Percentiles rank a stretch among this genome's conserved stretches.
phyloP scores from a whole-genome alignment of 345 rosid species.

The Psidium friedrichsthalianum region DNA sequence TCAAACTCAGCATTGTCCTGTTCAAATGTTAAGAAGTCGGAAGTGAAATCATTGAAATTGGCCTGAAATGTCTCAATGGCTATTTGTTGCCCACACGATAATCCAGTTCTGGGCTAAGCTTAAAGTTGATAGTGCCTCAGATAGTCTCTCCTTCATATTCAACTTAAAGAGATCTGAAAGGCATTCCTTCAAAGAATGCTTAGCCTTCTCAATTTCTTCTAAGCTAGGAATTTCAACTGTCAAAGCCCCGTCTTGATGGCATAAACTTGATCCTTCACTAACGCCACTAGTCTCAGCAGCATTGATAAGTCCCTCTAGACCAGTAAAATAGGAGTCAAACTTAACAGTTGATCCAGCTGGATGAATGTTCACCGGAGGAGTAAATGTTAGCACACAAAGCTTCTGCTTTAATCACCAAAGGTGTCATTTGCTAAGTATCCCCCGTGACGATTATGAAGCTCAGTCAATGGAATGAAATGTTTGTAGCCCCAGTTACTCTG shows the following conservation, averaged over 20 bases:
- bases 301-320: background rate
- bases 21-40: background rate
- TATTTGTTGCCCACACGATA: background rate
- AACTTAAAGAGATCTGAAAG: constrained; percentile 2
- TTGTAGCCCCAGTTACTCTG: background rate
- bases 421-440: background rate
- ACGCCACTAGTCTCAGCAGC: background rate
- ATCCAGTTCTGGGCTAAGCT: background rate
- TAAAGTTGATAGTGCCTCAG: background rate
- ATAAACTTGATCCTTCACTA: background rate
- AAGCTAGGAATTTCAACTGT: background rate
- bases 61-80: background rate
- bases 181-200: constrained; percentile 4
- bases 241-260: background rate
- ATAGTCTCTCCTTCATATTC: constrained; percentile 1
- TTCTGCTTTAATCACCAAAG: background rate
- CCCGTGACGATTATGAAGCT: background rate
- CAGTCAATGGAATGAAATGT: background rate
- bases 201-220: constrained; percentile 4
- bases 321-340: constrained; percentile 1
- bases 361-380: background rate
- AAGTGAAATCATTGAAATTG: background rate
- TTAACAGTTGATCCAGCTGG: background rate
- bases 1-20: background rate
- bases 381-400: background rate